phyloP scores from a whole-genome alignment of 208 protist species.

The Trypanosoma platydactyli region DNA sequence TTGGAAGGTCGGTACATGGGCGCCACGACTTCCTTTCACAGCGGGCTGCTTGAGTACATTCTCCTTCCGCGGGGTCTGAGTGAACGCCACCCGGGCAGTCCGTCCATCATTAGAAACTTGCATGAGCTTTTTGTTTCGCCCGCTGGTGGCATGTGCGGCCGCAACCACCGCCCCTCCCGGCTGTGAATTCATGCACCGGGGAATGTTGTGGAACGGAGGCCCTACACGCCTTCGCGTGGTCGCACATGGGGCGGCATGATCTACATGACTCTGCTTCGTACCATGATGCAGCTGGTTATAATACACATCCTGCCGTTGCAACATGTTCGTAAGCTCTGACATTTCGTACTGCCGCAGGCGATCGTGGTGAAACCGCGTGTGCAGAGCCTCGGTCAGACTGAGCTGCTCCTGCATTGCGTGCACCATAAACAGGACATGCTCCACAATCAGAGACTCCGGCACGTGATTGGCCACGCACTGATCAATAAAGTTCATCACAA shows the following conservation, averaged over 20 bases:
- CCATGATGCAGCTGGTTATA: constrained; percentile 6
- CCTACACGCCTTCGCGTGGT: too few species aligned
- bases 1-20: constrained; percentile 5
- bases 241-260: too few species aligned
- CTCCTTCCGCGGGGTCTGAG: constrained; percentile 19
- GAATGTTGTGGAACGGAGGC: too few species aligned
- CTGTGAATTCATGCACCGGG: not conserved
- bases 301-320: constrained; percentile 45
- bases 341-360: constrained; percentile 62
- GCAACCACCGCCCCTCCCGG: not conserved
- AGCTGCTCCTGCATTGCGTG: constrained; percentile 69
- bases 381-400: constrained; percentile 54
- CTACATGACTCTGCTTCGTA: too few species aligned
- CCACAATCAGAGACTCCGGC: constrained; percentile 66
- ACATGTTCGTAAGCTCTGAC: constrained; percentile 43
- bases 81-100: constrained; percentile 10
- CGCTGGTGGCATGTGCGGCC: not conserved
- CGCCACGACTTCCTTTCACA: not conserved
- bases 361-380: constrained; percentile 52
- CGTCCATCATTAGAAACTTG: not conserved
- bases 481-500: constrained; percentile 79
- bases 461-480: constrained; percentile 50
- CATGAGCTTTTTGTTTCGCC: not conserved
- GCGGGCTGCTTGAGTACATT: not conserved
- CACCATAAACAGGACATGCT: constrained; percentile 80